Base-by-base conservation (phyloP, 2,329 filamentous ascomycete species). In the Diaporthe longicolla region DNA sequence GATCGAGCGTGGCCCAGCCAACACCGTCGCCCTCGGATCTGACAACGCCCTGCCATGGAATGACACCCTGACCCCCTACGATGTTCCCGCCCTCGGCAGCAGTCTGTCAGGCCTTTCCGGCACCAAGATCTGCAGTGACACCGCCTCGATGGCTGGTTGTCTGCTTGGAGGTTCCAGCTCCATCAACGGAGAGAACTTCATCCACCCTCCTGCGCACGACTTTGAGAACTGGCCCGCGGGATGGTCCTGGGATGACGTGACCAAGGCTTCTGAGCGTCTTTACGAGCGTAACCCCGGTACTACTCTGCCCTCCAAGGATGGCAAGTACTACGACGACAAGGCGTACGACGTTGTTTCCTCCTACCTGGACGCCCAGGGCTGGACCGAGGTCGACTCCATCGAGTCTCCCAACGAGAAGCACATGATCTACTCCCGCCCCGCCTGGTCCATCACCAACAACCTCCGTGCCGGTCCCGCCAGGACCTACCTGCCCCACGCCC, bases 1-100 rank as follows among this genome's bases (percentile, higher is more conserved):
- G 10, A 73, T 85, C 48, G 83, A 84, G 76, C 81, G 83, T 68
- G 83, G 83, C 48, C 79, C 77, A n/a, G 78, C 81, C 29, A 82
- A 82, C 24, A 80, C 80, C 1, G 79, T 78, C 66, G 77, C 79
- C 8, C 79, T 78, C 21, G 83, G 83, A 40, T 82, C 82, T 17
- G 76, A 77, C 21, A 69, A 77, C 13, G 73, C 77, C 8, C 74
- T 80, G n/a, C 77, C 80, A 52, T 82, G 83, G 83, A 81, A 83
- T 77, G 76, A 77, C 32, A 79, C 77, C 43, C 72, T 82, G 13
- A 80, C 81, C 0, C 78, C 78, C 11, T 82, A 78, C 70, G 81
- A 82, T 43, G 77, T 82, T 3, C 81, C 81, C 11, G 79, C 74
- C 2, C 75, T 82, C 48, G 78, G 72, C 1, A 77, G 77, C 74